Conservation (phyloP, 306 rosid species). For the Trifolium dubium region DNA sequence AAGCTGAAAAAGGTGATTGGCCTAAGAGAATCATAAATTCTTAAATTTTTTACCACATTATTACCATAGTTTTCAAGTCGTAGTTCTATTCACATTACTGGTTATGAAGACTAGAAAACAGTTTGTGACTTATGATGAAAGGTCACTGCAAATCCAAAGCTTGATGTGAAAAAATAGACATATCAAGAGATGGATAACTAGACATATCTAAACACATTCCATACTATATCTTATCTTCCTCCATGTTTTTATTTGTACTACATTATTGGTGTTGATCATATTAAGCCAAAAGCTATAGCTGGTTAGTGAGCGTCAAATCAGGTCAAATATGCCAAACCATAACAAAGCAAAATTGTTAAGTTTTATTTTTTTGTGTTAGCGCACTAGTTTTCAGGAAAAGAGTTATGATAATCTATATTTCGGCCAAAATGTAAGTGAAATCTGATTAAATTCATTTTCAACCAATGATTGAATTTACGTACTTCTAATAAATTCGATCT, state of each 20-base stretch:
- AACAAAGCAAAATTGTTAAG: too few species aligned
- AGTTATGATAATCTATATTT: too few species aligned
- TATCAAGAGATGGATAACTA: conserved; percentile 32
- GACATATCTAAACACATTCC: conserved; percentile 22
- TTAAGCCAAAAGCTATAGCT: neutral
- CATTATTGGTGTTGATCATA: neutral
- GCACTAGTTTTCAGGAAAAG: too few species aligned
- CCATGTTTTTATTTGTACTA: neutral
- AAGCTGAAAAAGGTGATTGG: neutral
- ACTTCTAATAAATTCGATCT: too few species aligned
- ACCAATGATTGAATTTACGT: too few species aligned
- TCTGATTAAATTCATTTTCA: too few species aligned
- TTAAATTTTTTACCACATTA: neutral
- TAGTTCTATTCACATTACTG: conserved; percentile 19
- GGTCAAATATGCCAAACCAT: neutral
- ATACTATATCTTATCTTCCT: neutral
- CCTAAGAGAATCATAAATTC: neutral
- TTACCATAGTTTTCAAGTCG: conserved; percentile 17
- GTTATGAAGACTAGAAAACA: conserved; percentile 1
- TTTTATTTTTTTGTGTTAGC: too few species aligned
- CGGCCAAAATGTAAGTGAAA: too few species aligned
- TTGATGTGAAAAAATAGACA: conserved; percentile 32
- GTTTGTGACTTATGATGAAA: conserved; percentile 11
- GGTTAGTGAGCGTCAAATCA: neutral
- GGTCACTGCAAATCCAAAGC: conserved; percentile 14